phyloP scores from a whole-genome alignment of 176 grass and related monocot species.

The Avena sativa region DNA sequence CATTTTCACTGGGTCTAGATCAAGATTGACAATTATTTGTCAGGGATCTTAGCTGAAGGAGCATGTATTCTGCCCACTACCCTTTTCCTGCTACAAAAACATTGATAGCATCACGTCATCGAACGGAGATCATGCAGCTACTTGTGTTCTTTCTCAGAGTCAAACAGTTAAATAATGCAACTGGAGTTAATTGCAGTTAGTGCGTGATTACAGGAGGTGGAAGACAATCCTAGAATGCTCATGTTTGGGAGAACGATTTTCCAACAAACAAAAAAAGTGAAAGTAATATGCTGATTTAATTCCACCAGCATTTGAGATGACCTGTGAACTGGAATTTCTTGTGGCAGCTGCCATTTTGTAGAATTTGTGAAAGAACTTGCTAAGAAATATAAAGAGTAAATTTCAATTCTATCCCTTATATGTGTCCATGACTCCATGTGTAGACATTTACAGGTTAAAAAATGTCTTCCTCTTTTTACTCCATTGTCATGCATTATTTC shows the following conservation, averaged over 20 bases:
- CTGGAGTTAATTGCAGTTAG: constrained; percentile 23
- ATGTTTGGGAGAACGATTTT: too few species aligned
- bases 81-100: constrained; percentile 29
- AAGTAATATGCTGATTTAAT: background rate
- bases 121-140: background rate
- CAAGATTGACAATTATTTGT: constrained; percentile 26
- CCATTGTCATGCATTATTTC: too few species aligned
- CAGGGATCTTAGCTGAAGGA: constrained; percentile 34
- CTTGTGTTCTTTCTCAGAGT: constrained; percentile 41
- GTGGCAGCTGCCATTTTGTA: background rate
- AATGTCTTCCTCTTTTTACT: too few species aligned
- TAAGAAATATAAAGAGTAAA: too few species aligned
- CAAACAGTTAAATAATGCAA: constrained; percentile 51
- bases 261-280: too few species aligned
- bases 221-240: background rate
- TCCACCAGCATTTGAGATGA: background rate
- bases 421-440: too few species aligned
- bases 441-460: too few species aligned
- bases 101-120: constrained; percentile 42
- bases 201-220: background rate
- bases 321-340: background rate
- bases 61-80: constrained; percentile 28
- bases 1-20: constrained; percentile 17
- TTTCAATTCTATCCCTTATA: too few species aligned
- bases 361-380: background rate